Evolutionary conservation across 2,329 filamentous ascomycete genomes (phyloP).

Genomic region (Verticillium nonalfalfae): DNA sequence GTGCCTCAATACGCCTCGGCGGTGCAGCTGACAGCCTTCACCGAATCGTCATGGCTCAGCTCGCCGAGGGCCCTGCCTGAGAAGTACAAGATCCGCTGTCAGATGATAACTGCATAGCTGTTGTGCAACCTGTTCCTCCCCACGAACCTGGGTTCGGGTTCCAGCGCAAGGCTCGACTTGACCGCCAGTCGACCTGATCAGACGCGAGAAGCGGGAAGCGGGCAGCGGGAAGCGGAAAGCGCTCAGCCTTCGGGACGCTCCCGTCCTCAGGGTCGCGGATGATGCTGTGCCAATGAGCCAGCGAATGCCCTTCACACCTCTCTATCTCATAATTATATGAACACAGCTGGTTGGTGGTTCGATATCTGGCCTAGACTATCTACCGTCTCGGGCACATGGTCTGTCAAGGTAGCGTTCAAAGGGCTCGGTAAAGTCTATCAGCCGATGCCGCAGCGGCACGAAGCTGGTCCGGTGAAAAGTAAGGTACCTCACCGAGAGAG

Average conservation of each 20-base stretch:
- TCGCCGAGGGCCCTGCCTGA: neutral
- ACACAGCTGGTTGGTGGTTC: neutral
- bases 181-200: neutral
- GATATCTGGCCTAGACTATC: neutral
- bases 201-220: neutral
- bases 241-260: neutral
- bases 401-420: neutral
- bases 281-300: neutral
- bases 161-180: neutral
- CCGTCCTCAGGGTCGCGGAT: neutral
- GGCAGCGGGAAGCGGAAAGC: no score
- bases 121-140: neutral
- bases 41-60: neutral
- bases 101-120: neutral
- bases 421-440: neutral
- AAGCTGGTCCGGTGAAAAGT: neutral
- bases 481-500: neutral
- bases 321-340: no score
- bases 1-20: neutral
- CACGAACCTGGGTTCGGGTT: neutral
- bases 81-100: neutral
- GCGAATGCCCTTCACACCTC: neutral
- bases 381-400: neutral
- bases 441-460: neutral
- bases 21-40: neutral